Conservation (phyloP, 129 eudicot genomes). For the Artemisia tridentata region DNA sequence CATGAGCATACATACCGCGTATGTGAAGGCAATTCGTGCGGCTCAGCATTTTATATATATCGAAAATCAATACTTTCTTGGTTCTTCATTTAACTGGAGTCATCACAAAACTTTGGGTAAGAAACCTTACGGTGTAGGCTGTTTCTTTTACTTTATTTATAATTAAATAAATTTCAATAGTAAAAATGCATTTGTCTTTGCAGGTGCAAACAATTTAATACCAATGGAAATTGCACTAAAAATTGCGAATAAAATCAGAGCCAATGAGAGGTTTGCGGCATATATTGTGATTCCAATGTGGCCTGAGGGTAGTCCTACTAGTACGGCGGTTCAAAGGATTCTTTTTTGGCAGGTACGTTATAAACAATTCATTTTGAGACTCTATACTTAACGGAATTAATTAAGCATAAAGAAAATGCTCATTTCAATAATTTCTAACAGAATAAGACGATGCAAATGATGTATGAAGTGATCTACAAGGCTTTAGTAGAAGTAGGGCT, state of each 20-base stretch:
- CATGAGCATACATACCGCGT: slow-evolving; percentile 97
- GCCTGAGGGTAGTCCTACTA: slow-evolving; percentile 94
- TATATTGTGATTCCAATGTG: slow-evolving; percentile 95
- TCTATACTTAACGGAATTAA: no score
- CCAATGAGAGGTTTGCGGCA: slow-evolving; percentile 83
- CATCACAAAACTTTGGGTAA: slow-evolving; percentile 66
- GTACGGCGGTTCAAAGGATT: slow-evolving; percentile 70
- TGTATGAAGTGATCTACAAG: slow-evolving; percentile 78
- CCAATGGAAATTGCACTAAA: slow-evolving; percentile 96
- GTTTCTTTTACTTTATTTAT: neutral
- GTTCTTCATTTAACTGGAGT: slow-evolving; percentile 86
- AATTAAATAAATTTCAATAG: neutral
- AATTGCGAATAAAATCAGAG: slow-evolving; percentile 80
- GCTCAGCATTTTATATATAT: slow-evolving; percentile 94
- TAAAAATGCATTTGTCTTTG: neutral
- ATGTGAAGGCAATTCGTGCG: slow-evolving; percentile 90
- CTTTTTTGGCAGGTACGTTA: slow-evolving; percentile 99
- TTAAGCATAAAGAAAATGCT: neutral
- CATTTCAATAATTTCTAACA: slow-evolving; percentile 25
- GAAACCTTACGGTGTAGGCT: slow-evolving; percentile 15
- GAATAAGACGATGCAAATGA: slow-evolving; percentile 96
- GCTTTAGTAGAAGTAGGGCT: slow-evolving; percentile 83
- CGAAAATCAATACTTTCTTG: slow-evolving; percentile 88
- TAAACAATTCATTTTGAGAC: no score
- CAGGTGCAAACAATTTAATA: slow-evolving; percentile 94